Evolutionary conservation across 2,329 filamentous ascomycete genomes (phyloP).

Genomic region (Penicillium sp.): DNA sequence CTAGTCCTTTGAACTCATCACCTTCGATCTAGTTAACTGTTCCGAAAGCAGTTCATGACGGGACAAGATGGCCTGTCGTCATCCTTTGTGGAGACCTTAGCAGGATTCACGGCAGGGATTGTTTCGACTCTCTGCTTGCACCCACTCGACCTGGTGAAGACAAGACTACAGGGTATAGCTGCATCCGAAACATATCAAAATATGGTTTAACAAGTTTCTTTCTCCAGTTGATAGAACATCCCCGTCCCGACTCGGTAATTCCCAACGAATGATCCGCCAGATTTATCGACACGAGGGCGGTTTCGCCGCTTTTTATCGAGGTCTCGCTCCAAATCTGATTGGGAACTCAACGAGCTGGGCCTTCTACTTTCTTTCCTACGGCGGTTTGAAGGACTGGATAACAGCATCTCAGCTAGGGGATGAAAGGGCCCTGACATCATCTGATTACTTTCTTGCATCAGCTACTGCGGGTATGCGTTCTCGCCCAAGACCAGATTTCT

Average conservation of each 20-base stretch:
- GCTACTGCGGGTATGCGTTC: slow-evolving; percentile 53
- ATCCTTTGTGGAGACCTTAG: slow-evolving; percentile 79
- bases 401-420: slow-evolving; percentile 38
- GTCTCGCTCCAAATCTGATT: slow-evolving; percentile 82
- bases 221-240: slow-evolving; percentile 50
- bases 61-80: slow-evolving; percentile 61
- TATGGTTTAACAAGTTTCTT: neutral
- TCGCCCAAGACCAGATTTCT: neutral
- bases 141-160: slow-evolving; percentile 94
- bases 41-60: slow-evolving; percentile 39
- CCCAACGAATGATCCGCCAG: slow-evolving; percentile 51
- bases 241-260: slow-evolving; percentile 51
- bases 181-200: neutral
- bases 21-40: too few relatives aligned
- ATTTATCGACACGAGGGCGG: slow-evolving; percentile 56
- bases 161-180: slow-evolving; percentile 76
- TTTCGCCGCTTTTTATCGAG: slow-evolving; percentile 75
- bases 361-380: slow-evolving; percentile 80
- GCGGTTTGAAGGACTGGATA: slow-evolving; percentile 57
- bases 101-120: slow-evolving; percentile 84
- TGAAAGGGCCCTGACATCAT: slow-evolving; percentile 50
- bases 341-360: slow-evolving; percentile 91
- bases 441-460: slow-evolving; percentile 79
- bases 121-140: slow-evolving; percentile 84
- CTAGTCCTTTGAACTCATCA: too few relatives aligned